A percentile compares a stretch with the other conserved stretches of the same genome.
phyloP scores from a whole-genome alignment of 257 asterid genomes.

The Lycium barbarum region DNA sequence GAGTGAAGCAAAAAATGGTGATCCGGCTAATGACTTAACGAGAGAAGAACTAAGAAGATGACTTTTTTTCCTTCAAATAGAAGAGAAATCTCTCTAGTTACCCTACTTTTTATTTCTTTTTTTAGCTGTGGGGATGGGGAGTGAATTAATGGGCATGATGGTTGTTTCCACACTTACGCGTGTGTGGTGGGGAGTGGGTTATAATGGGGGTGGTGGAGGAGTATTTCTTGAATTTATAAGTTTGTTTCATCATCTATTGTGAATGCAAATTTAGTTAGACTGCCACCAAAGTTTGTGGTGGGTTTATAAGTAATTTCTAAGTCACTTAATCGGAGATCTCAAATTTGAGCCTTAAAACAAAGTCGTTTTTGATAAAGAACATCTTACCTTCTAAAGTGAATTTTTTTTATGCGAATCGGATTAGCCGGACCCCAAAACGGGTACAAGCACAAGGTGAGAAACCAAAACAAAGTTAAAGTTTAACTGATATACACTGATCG shows the following conservation, averaged over 20 bases:
- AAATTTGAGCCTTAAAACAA: too few relatives aligned
- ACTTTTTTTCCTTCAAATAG: not conserved
- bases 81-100: not conserved
- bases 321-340: too few relatives aligned
- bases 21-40: not conserved
- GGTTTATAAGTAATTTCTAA: too few relatives aligned
- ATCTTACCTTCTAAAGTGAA: not conserved
- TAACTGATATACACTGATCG: too few relatives aligned
- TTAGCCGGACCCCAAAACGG: not conserved
- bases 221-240: not conserved
- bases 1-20: conserved; percentile 17
- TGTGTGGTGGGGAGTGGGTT: not conserved
- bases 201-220: not conserved
- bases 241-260: conserved; percentile 8
- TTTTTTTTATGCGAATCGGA: too few relatives aligned
- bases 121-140: not conserved
- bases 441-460: too few relatives aligned
- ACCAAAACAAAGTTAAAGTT: too few relatives aligned
- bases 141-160: not conserved
- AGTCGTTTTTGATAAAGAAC: too few relatives aligned
- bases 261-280: not conserved
- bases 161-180: not conserved
- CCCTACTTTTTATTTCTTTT: not conserved
- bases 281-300: too few relatives aligned
- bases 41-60: not conserved